Evolutionary conservation across 345 rosid species (phyloP).

Genomic region (Eucalyptus marginata): DNA sequence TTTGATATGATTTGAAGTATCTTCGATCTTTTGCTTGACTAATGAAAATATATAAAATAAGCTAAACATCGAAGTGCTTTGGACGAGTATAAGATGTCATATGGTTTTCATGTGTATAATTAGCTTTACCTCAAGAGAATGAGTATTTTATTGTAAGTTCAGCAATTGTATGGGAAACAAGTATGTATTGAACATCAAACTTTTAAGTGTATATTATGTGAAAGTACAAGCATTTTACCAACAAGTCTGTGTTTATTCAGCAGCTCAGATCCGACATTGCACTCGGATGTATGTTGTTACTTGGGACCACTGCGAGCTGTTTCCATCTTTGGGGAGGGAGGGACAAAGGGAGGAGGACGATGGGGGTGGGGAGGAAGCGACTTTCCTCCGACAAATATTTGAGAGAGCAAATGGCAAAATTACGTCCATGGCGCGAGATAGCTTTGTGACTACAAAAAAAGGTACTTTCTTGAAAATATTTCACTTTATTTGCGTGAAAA

Average conservation of each 20-base stretch:
- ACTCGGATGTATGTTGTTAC: background rate
- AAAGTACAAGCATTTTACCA: background rate
- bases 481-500: background rate
- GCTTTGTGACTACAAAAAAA: background rate
- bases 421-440: background rate
- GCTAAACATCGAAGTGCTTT: background rate
- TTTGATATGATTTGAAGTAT: background rate
- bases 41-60: background rate
- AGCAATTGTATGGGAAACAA: background rate
- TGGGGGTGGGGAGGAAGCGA: fast-evolving
- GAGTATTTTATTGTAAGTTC: background rate
- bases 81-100: background rate
- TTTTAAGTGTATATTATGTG: background rate
- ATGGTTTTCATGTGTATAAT: background rate
- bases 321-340: background rate
- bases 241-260: background rate
- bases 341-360: no score
- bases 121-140: background rate
- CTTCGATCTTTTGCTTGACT: background rate
- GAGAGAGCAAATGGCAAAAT: background rate
- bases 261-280: background rate
- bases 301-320: background rate
- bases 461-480: background rate
- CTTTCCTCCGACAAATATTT: background rate
- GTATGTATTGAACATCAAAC: background rate